These are phyloP conservation scores for Coemansia sp. DNA, from an alignment of 192 early-diverging fungal species.

Conservation along the genomic window DNA sequence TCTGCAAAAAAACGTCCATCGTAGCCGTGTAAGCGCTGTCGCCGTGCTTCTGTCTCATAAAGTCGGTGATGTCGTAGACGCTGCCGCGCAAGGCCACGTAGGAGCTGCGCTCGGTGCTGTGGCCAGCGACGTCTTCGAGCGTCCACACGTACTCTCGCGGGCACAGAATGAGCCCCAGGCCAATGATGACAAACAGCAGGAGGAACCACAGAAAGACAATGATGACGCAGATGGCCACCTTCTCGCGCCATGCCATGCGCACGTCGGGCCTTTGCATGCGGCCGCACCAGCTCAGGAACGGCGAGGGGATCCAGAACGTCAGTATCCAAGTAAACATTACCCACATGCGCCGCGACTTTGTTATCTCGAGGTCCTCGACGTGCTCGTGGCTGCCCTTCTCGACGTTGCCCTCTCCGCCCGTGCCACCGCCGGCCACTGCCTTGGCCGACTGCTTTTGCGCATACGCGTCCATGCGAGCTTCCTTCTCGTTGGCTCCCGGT, in stretches of 20 bases:
- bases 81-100: slow-evolving; percentile 72
- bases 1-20: slow-evolving; percentile 18
- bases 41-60: slow-evolving; percentile 57
- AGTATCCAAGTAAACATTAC: slow-evolving; percentile 30
- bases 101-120: slow-evolving; percentile 54
- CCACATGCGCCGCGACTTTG: slow-evolving; percentile 30
- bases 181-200: slow-evolving; percentile 89
- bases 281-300: slow-evolving; percentile 23
- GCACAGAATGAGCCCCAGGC: slow-evolving; percentile 72
- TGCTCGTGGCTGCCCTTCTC: slow-evolving; percentile 43
- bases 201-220: slow-evolving; percentile 80
- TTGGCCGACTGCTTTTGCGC: slow-evolving; percentile 15
- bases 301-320: slow-evolving; percentile 45
- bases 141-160: slow-evolving; percentile 73
- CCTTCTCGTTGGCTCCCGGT: slow-evolving; percentile 8
- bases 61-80: slow-evolving; percentile 72
- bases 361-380: slow-evolving; percentile 43
- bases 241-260: slow-evolving; percentile 97
- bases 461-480: slow-evolving; percentile 26
- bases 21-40: slow-evolving; percentile 13
- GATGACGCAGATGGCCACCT: slow-evolving; percentile 82
- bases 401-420: slow-evolving; percentile 49
- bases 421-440: slow-evolving; percentile 21
- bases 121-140: slow-evolving; percentile 62
- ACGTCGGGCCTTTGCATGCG: slow-evolving; percentile 91